Conservation (phyloP, 768 basidiomycete species). For the Dacryopinax spathularia region DNA sequence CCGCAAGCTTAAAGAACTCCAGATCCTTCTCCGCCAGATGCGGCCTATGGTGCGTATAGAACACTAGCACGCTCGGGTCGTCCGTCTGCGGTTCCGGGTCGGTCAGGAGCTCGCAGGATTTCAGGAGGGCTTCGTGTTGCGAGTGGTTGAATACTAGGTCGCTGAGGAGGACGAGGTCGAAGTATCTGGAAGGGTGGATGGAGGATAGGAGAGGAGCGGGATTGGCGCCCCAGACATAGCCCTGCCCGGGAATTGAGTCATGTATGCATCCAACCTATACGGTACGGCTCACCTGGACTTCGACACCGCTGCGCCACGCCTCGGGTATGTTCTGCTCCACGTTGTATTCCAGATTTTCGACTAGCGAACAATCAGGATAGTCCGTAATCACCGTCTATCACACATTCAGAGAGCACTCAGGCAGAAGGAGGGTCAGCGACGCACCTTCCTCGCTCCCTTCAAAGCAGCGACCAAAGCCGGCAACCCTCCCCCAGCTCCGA, state of each 20-base stretch:
- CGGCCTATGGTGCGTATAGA: constrained; percentile 81
- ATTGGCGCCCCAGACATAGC: constrained; percentile 70
- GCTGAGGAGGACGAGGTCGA: constrained; percentile 74
- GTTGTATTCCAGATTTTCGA: constrained; percentile 65
- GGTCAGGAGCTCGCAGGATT: constrained; percentile 42
- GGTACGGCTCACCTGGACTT: constrained; percentile 27
- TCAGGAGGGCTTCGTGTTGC: constrained; percentile 74
- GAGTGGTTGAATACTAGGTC: constrained; percentile 94
- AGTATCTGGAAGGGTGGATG: constrained; percentile 25
- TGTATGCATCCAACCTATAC: constrained; percentile 15
- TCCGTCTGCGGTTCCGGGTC: constrained; percentile 8
- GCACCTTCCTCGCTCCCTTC: constrained; percentile 56
- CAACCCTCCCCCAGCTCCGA: constrained; percentile 86
- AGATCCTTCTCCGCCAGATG: constrained; percentile 71
- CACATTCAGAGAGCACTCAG: not conserved
- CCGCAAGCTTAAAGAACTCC: constrained; percentile 60
- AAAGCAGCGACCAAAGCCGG: constrained; percentile 64
- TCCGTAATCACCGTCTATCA: constrained; percentile 66
- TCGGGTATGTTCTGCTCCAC: constrained; percentile 40
- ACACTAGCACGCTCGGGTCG: constrained; percentile 49
- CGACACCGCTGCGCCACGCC: constrained; percentile 13
- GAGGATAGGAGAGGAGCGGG: constrained; percentile 32
- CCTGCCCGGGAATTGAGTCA: constrained; percentile 27
- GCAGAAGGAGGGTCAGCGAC: constrained; percentile 10
- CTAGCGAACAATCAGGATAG: constrained; percentile 66